Evolutionary conservation across 1,284 basidiomycete species (phyloP).

Genomic region (Sphagnurus paluster): DNA sequence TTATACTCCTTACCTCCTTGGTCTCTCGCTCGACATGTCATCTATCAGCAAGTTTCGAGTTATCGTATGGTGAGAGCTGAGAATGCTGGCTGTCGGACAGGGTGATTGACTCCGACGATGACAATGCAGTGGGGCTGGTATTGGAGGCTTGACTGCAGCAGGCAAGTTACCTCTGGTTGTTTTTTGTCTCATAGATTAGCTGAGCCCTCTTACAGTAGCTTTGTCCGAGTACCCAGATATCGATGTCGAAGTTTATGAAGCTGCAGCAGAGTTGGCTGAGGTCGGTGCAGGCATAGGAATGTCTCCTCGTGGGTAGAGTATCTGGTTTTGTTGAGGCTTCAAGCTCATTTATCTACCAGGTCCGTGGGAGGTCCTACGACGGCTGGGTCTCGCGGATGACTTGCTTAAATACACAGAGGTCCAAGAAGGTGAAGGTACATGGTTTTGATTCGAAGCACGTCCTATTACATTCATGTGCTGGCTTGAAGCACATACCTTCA

Average conservation of each 20-base stretch:
- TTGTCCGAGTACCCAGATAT: constrained; percentile 50
- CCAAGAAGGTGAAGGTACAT: no score
- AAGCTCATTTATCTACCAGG: constrained; percentile 23
- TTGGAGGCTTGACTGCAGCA: constrained; percentile 47
- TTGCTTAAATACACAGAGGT: constrained; percentile 40
- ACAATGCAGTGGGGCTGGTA: constrained; percentile 47
- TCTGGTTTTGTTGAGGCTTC: not conserved
- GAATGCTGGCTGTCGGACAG: constrained; percentile 4
- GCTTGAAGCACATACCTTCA: constrained; percentile 34
- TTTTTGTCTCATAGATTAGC: constrained; percentile 3
- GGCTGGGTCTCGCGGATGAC: constrained; percentile 49
- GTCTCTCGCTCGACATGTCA: constrained; percentile 22
- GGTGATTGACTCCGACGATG: constrained; percentile 12
- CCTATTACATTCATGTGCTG: no score
- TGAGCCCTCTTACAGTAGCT: constrained; percentile 36
- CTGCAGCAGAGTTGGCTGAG: constrained; percentile 44
- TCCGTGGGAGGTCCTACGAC: constrained; percentile 47
- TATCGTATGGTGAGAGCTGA: constrained; percentile 38
- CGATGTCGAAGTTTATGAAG: constrained; percentile 54
- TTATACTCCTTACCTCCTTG: not conserved
- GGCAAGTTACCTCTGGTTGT: constrained; percentile 24
- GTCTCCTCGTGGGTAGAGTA: constrained; percentile 39
- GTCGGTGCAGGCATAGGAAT: constrained; percentile 59
- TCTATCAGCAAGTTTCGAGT: constrained; percentile 34
- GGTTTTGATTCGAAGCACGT: no score